These are phyloP conservation scores for Hapsidospora chrysogenum DNA, from an alignment of 495 filamentous ascomycete genomes.

Conservation along the genomic window DNA sequence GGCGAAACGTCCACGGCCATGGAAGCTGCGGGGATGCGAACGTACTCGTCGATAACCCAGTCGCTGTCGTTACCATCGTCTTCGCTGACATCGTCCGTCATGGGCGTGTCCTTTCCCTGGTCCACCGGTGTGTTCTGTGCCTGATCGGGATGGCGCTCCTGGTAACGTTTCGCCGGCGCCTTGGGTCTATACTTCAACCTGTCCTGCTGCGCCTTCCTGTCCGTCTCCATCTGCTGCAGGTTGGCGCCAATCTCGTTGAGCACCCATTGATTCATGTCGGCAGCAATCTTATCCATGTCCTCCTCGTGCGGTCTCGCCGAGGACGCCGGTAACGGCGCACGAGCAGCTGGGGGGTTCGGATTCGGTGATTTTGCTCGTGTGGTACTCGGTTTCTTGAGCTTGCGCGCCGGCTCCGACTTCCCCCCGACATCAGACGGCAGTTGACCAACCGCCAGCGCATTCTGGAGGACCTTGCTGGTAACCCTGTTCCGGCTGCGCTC, in stretches of 20 bases:
- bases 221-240: conserved; percentile 17
- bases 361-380: neutral
- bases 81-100: conserved; percentile 10
- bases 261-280: conserved; percentile 31
- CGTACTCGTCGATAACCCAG: conserved; percentile 36
- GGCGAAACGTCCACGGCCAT: conserved; percentile 20
- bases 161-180: conserved; percentile 24
- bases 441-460: too few relatives aligned
- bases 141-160: conserved; percentile 29
- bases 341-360: neutral
- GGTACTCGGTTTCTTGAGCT: neutral
- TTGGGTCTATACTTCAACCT: conserved; percentile 25
- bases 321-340: conserved; percentile 18
- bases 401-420: neutral
- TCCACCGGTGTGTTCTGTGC: conserved; percentile 3
- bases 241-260: conserved; percentile 29
- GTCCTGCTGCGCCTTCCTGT: conserved; percentile 10
- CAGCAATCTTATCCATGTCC: conserved; percentile 25
- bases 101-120: conserved; percentile 13
- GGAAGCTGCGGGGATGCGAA: conserved; percentile 29
- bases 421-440: too few relatives aligned
- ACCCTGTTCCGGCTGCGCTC: conserved; percentile 24
- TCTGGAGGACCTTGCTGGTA: too few relatives aligned
- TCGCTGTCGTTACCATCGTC: conserved; percentile 24
- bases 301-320: conserved; percentile 19